Evolutionary conservation across 192 early-diverging fungal species (phyloP).

Genomic region (Mortierella hygrophila): DNA sequence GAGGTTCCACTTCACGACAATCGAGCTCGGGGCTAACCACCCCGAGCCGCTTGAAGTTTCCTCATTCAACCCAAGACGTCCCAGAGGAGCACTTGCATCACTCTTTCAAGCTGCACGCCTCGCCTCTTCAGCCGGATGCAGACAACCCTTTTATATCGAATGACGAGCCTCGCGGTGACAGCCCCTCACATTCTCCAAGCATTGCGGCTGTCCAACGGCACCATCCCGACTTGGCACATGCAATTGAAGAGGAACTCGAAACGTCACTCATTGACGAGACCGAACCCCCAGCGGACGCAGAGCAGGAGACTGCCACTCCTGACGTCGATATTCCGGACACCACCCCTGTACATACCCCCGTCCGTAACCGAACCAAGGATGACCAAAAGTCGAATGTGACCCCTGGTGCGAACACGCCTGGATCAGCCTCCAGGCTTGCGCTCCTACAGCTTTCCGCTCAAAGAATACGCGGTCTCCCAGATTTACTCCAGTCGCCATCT

Average conservation of each 20-base stretch:
- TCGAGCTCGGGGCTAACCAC: not conserved
- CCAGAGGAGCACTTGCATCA: constrained; percentile 17
- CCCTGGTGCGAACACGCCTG: not conserved
- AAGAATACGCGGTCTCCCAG: constrained; percentile 18
- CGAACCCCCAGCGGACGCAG: not conserved
- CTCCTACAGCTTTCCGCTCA: constrained; percentile 34
- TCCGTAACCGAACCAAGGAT: constrained; percentile 10
- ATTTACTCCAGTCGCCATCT: constrained; percentile 22
- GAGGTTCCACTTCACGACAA: not conserved
- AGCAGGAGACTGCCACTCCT: not conserved
- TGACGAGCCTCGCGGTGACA: not conserved
- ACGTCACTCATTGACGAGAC: not conserved
- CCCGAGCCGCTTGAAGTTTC: not conserved
- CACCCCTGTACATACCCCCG: constrained; percentile 28
- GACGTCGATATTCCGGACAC: not conserved
- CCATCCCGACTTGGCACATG: constrained; percentile 11
- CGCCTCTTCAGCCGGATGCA: not conserved
- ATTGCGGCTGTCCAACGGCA: not conserved
- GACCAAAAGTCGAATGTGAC: not conserved
- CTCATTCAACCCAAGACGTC: not conserved
- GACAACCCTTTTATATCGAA: not conserved
- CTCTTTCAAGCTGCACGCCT: not conserved
- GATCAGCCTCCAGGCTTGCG: constrained; percentile 14
- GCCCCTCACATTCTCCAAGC: not conserved
- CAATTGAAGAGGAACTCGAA: not conserved